phyloP scores from a whole-genome alignment of 2,329 filamentous ascomycete genomes.

The Calonectria honghensis region DNA sequence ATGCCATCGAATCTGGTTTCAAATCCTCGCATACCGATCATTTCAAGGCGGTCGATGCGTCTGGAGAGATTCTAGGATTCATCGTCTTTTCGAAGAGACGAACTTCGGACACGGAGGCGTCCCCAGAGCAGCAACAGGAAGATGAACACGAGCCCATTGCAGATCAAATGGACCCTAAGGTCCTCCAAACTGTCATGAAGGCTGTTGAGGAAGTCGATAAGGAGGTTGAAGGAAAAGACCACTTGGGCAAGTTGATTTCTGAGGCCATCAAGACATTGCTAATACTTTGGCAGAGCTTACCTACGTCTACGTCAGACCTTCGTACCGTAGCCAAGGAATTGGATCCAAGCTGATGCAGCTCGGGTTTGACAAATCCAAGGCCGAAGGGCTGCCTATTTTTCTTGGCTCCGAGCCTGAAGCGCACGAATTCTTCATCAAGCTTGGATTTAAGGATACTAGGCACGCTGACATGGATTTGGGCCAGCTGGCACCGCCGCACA shows the following conservation, averaged over 20 bases:
- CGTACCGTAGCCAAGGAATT: constrained; percentile 16
- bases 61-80: constrained; percentile 36
- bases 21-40: background rate
- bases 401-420: constrained; percentile 34
- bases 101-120: background rate
- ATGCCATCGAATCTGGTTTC: constrained; percentile 22
- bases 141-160: background rate
- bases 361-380: constrained; percentile 3
- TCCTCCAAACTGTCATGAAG: constrained; percentile 8
- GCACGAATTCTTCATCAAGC: constrained; percentile 33
- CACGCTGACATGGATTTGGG: constrained; percentile 37
- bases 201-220: constrained; percentile 10
- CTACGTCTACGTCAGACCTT: constrained; percentile 37
- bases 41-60: constrained; percentile 35
- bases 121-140: background rate
- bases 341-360: constrained; percentile 30
- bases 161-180: constrained; percentile 1
- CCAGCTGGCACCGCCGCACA: constrained; percentile 27
- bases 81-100: constrained; percentile 23
- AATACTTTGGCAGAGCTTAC: constrained; percentile 27
- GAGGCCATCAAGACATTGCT: background rate
- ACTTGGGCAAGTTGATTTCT: constrained; percentile 10
- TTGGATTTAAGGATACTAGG: constrained; percentile 26
- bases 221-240: constrained; percentile 1
- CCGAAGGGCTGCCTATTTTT: constrained; percentile 10